Conservation (phyloP, 495 filamentous ascomycete genomes). For the Penicillium coffeae region DNA sequence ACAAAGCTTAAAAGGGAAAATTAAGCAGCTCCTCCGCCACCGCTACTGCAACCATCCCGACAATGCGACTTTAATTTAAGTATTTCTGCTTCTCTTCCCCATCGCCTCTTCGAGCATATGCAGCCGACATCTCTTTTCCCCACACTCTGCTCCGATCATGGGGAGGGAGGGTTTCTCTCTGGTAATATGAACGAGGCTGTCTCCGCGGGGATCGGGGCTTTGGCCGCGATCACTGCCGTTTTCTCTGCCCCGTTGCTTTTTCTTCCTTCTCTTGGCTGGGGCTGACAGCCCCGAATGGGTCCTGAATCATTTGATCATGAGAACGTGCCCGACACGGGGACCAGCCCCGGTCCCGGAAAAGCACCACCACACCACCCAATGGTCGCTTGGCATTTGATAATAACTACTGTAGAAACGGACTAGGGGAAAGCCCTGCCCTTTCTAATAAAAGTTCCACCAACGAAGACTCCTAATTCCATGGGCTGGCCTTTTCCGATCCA, state of each 20-base stretch:
- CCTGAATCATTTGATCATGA: not conserved
- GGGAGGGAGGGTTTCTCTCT: not conserved
- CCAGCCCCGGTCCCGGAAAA: not conserved
- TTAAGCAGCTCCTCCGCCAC: constrained; percentile 5
- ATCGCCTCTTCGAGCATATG: not conserved
- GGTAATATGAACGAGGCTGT: not conserved
- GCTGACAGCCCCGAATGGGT: not conserved
- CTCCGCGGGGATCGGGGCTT: not conserved
- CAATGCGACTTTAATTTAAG: not conserved
- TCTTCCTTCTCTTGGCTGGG: not conserved
- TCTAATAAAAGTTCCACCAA: too few species aligned
- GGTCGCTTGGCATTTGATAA: too few species aligned
- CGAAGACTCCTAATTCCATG: not conserved
- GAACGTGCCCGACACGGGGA: not conserved
- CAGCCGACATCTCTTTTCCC: not conserved
- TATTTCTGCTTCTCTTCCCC: not conserved
- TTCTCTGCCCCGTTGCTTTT: not conserved
- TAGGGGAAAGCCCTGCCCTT: not conserved
- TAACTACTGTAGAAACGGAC: not conserved
- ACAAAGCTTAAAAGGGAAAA: constrained; percentile 11
- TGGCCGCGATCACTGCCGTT: not conserved
- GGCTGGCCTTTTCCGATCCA: not conserved
- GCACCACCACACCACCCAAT: not conserved
- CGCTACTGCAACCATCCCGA: not conserved
- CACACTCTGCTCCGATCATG: not conserved